Evolutionary conservation across 352 stramenopile genomes (phyloP).

Genomic region (Pythium monospermum): DNA sequence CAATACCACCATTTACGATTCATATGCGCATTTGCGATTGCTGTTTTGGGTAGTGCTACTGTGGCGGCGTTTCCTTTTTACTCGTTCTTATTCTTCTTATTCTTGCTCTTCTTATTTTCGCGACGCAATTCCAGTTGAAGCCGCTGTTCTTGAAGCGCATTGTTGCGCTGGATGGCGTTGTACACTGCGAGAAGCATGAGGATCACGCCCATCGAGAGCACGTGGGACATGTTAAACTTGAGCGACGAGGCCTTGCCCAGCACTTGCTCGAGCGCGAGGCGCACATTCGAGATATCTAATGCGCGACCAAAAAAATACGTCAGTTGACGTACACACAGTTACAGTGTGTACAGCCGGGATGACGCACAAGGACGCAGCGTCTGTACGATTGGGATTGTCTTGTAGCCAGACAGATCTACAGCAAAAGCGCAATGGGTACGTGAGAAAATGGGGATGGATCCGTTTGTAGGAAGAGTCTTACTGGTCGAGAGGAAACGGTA

Average conservation of each 20-base stretch:
- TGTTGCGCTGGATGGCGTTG: constrained; percentile 70
- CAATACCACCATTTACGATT: too few species aligned
- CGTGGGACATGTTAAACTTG: constrained; percentile 80
- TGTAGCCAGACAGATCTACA: constrained; percentile 59
- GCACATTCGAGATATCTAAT: constrained; percentile 63
- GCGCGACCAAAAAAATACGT: not conserved
- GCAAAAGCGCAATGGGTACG: not conserved
- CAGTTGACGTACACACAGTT: too few species aligned
- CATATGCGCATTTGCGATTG: too few species aligned
- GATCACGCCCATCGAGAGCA: constrained; percentile 76
- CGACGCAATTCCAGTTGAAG: constrained; percentile 46
- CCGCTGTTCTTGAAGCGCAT: constrained; percentile 65
- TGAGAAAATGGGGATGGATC: not conserved
- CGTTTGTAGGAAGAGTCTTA: constrained; percentile 14
- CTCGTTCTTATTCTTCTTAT: constrained; percentile 7
- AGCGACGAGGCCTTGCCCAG: constrained; percentile 68
- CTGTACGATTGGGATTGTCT: constrained; percentile 61
- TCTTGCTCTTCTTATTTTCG: constrained; percentile 18
- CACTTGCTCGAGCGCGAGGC: constrained; percentile 63
- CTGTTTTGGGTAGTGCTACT: too few species aligned
- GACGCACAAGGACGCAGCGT: constrained; percentile 45
- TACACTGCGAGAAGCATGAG: constrained; percentile 73
- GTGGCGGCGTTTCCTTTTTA: not conserved
- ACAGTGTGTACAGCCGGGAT: too few species aligned
- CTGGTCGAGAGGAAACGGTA: constrained; percentile 61